Percentiles rank a stretch among this genome's conserved stretches.
These are phyloP conservation scores for Gaeumannomyces sp. DNA, from an alignment of 2,329 filamentous ascomycete species.

Conservation along the genomic window DNA sequence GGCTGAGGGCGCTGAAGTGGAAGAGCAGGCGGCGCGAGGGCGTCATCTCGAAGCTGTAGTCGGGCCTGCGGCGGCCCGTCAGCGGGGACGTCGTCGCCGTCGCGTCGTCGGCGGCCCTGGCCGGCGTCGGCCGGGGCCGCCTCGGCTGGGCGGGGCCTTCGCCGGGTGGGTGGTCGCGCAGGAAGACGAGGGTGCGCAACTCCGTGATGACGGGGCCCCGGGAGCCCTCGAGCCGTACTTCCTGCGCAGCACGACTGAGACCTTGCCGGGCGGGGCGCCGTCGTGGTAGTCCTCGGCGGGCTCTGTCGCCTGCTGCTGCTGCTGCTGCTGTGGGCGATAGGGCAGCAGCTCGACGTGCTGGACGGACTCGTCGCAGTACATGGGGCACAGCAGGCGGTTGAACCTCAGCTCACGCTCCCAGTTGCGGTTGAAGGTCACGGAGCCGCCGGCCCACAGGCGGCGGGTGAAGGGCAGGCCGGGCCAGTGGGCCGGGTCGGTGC, in stretches of 20 bases:
- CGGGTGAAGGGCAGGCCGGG: slow-evolving; percentile 67
- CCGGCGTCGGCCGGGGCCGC: slow-evolving; percentile 8
- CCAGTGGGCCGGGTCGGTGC: slow-evolving; percentile 73
- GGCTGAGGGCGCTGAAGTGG: slow-evolving; percentile 83
- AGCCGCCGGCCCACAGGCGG: slow-evolving; percentile 86
- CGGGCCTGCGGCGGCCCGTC: slow-evolving; percentile 25
- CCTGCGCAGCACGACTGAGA: slow-evolving; percentile 46
- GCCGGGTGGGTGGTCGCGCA: slow-evolving; percentile 30
- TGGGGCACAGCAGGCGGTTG: background rate
- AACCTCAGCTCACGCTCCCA: slow-evolving; percentile 17
- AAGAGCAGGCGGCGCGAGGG: slow-evolving; percentile 72
- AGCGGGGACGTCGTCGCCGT: background rate
- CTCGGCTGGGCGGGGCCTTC: background rate
- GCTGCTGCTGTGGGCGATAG: slow-evolving; percentile 1
- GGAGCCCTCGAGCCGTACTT: slow-evolving; percentile 29
- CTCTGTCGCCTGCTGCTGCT: background rate
- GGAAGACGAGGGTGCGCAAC: slow-evolving; percentile 46
- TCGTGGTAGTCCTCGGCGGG: background rate
- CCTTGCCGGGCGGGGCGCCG: slow-evolving; percentile 26
- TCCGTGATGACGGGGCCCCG: slow-evolving; percentile 34
- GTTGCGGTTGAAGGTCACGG: slow-evolving; percentile 45
- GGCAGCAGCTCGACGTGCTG: background rate
- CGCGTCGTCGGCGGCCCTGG: too few relatives aligned
- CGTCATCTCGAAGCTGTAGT: slow-evolving; percentile 45
- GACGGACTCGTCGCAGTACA: background rate